Conservation (phyloP, 2,329 filamentous ascomycete genomes). For the Alternaria sp. region DNA sequence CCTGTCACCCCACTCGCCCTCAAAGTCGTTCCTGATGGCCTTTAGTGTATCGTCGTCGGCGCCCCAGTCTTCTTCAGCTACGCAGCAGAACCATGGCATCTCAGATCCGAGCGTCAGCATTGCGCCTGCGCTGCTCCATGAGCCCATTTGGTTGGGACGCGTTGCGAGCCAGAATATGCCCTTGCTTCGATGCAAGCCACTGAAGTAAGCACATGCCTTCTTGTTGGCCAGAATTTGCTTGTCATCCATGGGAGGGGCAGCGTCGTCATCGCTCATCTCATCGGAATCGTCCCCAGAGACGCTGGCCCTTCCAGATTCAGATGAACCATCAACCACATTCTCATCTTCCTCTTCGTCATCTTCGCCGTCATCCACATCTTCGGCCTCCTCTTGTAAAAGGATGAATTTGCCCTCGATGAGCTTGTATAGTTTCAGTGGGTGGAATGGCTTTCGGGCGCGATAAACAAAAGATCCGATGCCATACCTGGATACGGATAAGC, state of each 20-base stretch:
- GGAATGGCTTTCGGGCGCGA: constrained; percentile 59
- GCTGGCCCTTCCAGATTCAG: constrained; percentile 25
- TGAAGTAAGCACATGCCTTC: constrained; percentile 62
- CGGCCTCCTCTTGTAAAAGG: constrained; percentile 51
- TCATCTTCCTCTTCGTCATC: constrained; percentile 16
- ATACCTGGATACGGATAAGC: constrained; percentile 55
- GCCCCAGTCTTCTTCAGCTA: constrained; percentile 62
- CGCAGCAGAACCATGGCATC: constrained; percentile 67
- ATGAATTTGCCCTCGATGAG: constrained; percentile 57
- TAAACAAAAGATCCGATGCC: constrained; percentile 78
- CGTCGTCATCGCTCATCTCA: constrained; percentile 45
- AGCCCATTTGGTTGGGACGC: constrained; percentile 63
- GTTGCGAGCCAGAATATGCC: constrained; percentile 70
- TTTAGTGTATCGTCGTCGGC: constrained; percentile 59
- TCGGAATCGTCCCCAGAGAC: constrained; percentile 29
- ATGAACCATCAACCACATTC: constrained; percentile 19
- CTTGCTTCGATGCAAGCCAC: constrained; percentile 69
- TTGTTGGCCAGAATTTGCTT: constrained; percentile 64
- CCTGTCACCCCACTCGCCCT: constrained; percentile 70
- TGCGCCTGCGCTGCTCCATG: constrained; percentile 71
- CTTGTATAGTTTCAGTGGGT: constrained; percentile 53
- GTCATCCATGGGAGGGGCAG: constrained; percentile 41
- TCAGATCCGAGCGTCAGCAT: constrained; percentile 70
- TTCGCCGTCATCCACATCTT: constrained; percentile 45
- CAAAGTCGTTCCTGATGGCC: constrained; percentile 61